Base-by-base conservation (phyloP, 2,329 filamentous ascomycete species). In the Fusarium protoensiforme region DNA sequence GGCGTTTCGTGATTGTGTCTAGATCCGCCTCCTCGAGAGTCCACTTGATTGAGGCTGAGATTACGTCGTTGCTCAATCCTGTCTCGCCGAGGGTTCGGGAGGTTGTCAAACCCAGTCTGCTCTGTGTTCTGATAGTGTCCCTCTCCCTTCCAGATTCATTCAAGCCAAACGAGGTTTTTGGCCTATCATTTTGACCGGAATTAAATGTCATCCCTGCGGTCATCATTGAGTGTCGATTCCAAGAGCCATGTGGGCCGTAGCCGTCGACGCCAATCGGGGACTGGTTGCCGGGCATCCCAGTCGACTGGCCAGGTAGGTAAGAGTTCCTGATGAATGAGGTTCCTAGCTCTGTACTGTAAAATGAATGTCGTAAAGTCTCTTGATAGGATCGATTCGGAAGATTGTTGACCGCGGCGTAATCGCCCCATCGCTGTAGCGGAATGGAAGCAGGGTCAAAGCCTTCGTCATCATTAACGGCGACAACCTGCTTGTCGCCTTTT, bases 1-100 rank as follows among this genome's bases (percentile, higher is more conserved):
- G 96, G 86, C 98, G 99, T 91, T 98, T 99, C 7, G 96, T 99
- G 54, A 98, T 94, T 18, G 90, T 96, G 81, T 99, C 96, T 41
- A 99, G 87, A 82, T 99, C 95, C 1, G 98, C 95, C 78, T 98
- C 96, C 16, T 87, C 84, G 70, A 99, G 86, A 76, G 96, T 96
- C 58, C 88, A 86, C 78, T 94, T 93, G 71, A 98, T 96, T 2
- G 94, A 93, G 68, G 97, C 93, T n/a, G 94, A 88, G 73, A 99
- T 98, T 68, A 91, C 88, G 43, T 86, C 86, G 78, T 98, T 95
- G 74, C 93, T 94, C 0, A 94, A 93, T 0, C 94, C 94, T 22
- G 85, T 85, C 64, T 85, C 82, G 43, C 86, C 86, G 22, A 20
- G 18, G 27, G 48, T 33, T 20, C 48, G 48, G 20, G 48, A 7